Percentiles rank a stretch among this genome's conserved stretches.
These are phyloP conservation scores for Immersiporthe knoxdaviesiana DNA, from an alignment of 2,329 filamentous ascomycete species.

Conservation along the genomic window DNA sequence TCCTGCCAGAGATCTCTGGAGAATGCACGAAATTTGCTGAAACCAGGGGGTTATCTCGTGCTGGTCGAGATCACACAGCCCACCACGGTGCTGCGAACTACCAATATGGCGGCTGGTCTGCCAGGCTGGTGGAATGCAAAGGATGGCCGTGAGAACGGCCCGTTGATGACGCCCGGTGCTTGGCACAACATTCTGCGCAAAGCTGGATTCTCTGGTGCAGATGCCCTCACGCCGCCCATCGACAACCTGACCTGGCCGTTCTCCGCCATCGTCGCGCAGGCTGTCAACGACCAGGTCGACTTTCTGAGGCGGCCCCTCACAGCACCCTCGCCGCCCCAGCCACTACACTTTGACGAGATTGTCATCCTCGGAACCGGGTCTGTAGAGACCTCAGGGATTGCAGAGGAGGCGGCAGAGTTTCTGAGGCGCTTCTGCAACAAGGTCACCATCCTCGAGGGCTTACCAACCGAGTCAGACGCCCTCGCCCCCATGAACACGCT, in stretches of 20 bases:
- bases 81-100: neutral
- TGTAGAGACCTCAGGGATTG: neutral
- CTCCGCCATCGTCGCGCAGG: neutral
- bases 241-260: neutral
- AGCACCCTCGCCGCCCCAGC: neutral
- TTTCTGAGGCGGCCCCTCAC: neutral
- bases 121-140: neutral
- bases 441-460: neutral
- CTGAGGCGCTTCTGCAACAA: neutral
- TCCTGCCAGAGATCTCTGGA: neutral
- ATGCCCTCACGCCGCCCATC: neutral
- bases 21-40: neutral
- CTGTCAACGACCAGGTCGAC: neutral
- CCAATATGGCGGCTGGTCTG: neutral
- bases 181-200: neutral
- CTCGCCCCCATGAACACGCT: neutral
- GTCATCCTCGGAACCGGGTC: neutral
- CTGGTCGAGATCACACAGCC: neutral
- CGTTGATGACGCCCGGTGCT: neutral
- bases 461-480: neutral
- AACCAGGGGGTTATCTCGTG: neutral
- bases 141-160: neutral
- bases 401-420: neutral
- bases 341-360: neutral
- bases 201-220: neutral